Evolutionary conservation across 2,329 filamentous ascomycete genomes (phyloP), one percentile per base, ranked within the genome.

Genomic region (Aspergillus versicolor): DNA sequence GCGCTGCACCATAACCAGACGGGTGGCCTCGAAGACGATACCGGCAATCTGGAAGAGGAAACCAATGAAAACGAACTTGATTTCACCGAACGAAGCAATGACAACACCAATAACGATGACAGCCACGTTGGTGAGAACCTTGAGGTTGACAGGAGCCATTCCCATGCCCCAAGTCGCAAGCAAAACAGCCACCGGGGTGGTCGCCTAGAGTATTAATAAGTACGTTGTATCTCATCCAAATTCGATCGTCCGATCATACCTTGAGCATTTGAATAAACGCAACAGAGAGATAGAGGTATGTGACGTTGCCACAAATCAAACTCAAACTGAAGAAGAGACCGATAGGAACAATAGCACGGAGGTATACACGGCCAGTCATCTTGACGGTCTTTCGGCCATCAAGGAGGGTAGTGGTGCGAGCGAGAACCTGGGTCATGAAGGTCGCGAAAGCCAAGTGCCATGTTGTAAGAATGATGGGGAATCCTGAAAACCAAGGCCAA

Each of bases 201-300:
- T 97, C 65, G 94, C 94, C 90, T 92, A 41, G 34, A 54, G 13
- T 19, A 5, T 13, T 17, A n/a, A 24, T 66, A 22, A 66, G 59
- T 44, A 58, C 46, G 46, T 24, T 30, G 34, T 11, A 17, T 17
- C 22, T 5, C 1, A 41, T 30, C 8, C 27, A 4, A 38, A 12
- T n/a, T 45, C 21, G n/a, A 21, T 76, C 27, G 76, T 67, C 32
- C 21, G 3, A 32, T 63, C 63, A 49, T 30, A 91, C 89, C 89
- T 97, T 97, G 75, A 97, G 87, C 93, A 97, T 97, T 82, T 97
- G 93, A 70, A 97, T 97, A 77, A 97, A 97, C 59, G 92, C 90
- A 59, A 97, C 93, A 65, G 89, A 93, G 58, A 97, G 85, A 77
- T 96, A 96, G 54, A 97, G 84, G 73, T 97, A 97, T 67, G 93